phyloP scores from a whole-genome alignment of 2,329 filamentous ascomycete genomes.

The Colletotrichum zoysiae region DNA sequence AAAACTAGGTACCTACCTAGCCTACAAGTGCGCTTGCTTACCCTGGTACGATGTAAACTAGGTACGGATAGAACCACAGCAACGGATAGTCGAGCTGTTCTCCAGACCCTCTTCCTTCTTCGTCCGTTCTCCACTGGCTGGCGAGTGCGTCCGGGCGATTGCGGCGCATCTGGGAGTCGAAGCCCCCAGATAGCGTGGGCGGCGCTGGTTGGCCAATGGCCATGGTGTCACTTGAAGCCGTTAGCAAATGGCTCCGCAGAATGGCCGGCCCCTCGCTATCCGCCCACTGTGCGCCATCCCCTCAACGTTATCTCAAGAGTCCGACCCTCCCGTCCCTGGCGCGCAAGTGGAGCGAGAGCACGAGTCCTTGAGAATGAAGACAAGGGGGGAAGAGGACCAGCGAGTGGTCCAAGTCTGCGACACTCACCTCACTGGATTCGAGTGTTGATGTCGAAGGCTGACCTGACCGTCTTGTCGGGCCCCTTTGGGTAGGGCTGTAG shows the following conservation, averaged over 20 bases:
- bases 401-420: slow-evolving; percentile 20
- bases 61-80: slow-evolving; percentile 21
- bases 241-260: slow-evolving; percentile 40
- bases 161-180: slow-evolving; percentile 24
- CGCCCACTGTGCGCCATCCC: slow-evolving; percentile 26
- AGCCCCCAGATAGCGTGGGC: slow-evolving; percentile 33
- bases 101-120: slow-evolving; percentile 24
- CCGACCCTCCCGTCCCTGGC: slow-evolving; percentile 1
- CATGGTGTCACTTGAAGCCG: slow-evolving; percentile 36
- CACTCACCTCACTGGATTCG: slow-evolving; percentile 2
- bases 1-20: too few species aligned
- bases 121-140: slow-evolving; percentile 7
- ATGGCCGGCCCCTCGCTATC: slow-evolving; percentile 26
- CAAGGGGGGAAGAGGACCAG: slow-evolving; percentile 11
- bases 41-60: too few species aligned
- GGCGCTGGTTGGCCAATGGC: slow-evolving; percentile 39
- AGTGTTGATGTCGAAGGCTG: slow-evolving; percentile 15
- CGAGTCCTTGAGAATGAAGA: slow-evolving; percentile 27
- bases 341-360: slow-evolving; percentile 24
- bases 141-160: slow-evolving; percentile 28
- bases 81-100: slow-evolving; percentile 27
- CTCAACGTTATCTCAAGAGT: slow-evolving; percentile 37
- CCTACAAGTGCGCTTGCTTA: too few species aligned
- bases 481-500: slow-evolving; percentile 3
- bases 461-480: background rate